Evolutionary conservation across 2,329 filamentous ascomycete species (phyloP).

Genomic region (Alternaria incomplexa): DNA sequence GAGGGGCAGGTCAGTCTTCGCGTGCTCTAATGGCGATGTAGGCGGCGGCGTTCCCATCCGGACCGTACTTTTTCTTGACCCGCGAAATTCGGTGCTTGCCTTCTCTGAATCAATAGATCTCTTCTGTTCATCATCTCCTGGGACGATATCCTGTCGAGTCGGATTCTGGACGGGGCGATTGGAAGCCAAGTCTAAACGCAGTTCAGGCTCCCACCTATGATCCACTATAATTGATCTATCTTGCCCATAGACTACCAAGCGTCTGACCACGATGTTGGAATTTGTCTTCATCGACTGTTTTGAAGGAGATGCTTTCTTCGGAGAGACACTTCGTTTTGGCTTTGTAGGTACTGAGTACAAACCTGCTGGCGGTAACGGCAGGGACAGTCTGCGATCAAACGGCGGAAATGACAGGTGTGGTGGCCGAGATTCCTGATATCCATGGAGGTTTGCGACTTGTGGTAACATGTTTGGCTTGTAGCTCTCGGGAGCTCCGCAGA

Average conservation of each 20-base stretch:
- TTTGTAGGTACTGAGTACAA: slow-evolving; percentile 28
- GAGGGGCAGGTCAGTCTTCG: background rate
- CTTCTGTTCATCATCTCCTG: background rate
- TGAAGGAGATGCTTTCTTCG: slow-evolving; percentile 1
- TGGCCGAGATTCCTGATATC: background rate
- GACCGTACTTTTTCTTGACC: background rate
- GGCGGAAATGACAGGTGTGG: background rate
- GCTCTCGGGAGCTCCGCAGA: background rate
- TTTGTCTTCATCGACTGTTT: background rate
- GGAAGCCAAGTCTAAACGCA: slow-evolving; percentile 3
- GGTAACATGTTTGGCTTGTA: background rate
- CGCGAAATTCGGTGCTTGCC: background rate
- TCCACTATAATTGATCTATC: slow-evolving; percentile 23
- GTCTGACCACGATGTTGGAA: slow-evolving; percentile 11
- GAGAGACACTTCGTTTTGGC: slow-evolving; percentile 8
- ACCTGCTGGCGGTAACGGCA: slow-evolving; percentile 24
- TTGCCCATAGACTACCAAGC: slow-evolving; percentile 27
- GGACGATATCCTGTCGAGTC: background rate
- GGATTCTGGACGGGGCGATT: too few species aligned
- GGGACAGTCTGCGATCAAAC: background rate
- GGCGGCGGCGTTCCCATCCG: background rate
- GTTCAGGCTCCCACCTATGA: slow-evolving; percentile 20
- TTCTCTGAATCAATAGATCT: background rate
- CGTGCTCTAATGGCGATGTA: background rate
- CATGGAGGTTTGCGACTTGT: background rate